Evolutionary conservation across 176 grass and related monocot genomes (phyloP), one percentile per base, ranked within the genome.

Genomic region (Saccharum spontaneum): DNA sequence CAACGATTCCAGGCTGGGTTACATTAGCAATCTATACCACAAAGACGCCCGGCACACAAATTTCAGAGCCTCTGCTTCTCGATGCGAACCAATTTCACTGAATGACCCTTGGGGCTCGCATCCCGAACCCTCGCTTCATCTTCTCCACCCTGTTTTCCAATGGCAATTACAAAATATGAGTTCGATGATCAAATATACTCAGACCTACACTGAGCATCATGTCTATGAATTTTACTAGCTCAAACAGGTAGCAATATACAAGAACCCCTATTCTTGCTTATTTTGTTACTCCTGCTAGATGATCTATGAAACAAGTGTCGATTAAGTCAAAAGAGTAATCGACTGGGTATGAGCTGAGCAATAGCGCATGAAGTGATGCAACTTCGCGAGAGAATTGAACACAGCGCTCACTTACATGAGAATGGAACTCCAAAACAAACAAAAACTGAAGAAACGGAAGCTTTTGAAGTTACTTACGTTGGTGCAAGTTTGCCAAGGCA

Each of bases 401-500:
- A 6, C 17, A 6, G 55, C 24, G 26, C 10, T 10, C 18, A 9
- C 46, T 44, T 13, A 26, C 50, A 8, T 0, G 1, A 54, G 17
- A 30, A 22, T 7, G 48, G 22, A 43, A 49, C 14, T 85, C 18
- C 5, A 17, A 20, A 78, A 2, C 30, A 14, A 78, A 68, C 57
- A 61, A 40, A 18, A 60, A 74, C 15, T 20, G 7, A 70, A 83
- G 1, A 84, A 75, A 55, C 79, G 59, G 12, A 9, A 48, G 20
- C 8, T 52, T 10, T 45, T 13, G 61, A 78, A 17, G 39, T n/a
- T 85, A 88, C 97, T 95, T 87, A 99, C 97, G 97, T 99, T 18
- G 97, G 97, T 76, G 97, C 97, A 83, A 99, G 93, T 74, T 94
- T 99, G 38, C 97, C 97, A 72, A 99, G 97, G 78, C 91, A 87